Percentiles rank a stretch among this genome's conserved stretches.
phyloP scores from a whole-genome alignment of 768 basidiomycete species.

The Paxillus rubicundulus region DNA sequence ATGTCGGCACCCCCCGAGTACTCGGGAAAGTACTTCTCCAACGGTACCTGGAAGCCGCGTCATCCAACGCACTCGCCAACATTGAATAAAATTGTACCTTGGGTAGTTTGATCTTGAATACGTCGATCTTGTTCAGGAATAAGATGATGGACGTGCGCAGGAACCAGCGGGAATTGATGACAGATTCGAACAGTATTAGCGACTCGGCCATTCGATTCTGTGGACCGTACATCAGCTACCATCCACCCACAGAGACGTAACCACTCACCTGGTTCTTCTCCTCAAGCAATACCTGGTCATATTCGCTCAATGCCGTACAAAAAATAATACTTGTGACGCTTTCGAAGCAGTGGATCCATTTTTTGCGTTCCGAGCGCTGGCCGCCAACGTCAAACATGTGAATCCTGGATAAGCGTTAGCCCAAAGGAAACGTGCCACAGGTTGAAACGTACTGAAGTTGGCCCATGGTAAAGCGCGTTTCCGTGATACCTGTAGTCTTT shows the following conservation, averaged over 20 bases:
- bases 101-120: conserved; percentile 72
- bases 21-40: conserved; percentile 82
- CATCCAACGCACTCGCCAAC: not conserved
- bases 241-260: not conserved
- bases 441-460: conserved; percentile 47
- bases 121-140: conserved; percentile 71
- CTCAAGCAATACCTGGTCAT: conserved; percentile 70
- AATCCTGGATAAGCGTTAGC: conserved; percentile 33
- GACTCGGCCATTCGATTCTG: conserved; percentile 79
- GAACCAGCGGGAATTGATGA: conserved; percentile 83
- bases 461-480: conserved; percentile 79
- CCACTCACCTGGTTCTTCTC: conserved; percentile 39
- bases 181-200: conserved; percentile 69
- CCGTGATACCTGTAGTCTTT: conserved; percentile 88
- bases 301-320: conserved; percentile 72
- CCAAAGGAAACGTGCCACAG: not conserved
- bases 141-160: conserved; percentile 62
- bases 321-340: conserved; percentile 81
- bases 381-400: conserved; percentile 82
- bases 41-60: conserved; percentile 47
- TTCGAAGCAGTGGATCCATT: conserved; percentile 80
- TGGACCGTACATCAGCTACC: not conserved
- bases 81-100: conserved; percentile 31
- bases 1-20: conserved; percentile 88
- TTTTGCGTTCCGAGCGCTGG: conserved; percentile 77